These are phyloP conservation scores for Podospora conica DNA, from an alignment of 495 filamentous ascomycete species.

Conservation along the genomic window DNA sequence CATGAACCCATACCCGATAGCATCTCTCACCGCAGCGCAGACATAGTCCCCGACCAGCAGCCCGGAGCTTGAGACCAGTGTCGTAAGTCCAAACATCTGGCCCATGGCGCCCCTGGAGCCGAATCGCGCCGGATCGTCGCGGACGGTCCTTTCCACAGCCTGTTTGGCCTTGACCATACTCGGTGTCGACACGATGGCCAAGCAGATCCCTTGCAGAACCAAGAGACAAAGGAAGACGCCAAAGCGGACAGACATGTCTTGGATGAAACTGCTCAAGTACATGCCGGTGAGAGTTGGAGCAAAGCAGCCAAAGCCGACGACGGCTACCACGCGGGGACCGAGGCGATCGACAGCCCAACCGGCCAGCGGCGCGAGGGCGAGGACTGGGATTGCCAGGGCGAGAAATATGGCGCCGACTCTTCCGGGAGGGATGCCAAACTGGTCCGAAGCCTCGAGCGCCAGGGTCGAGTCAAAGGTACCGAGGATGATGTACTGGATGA, in stretches of 20 bases:
- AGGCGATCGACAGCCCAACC: conserved; percentile 11
- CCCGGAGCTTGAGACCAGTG: conserved; percentile 6
- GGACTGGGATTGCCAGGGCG: conserved; percentile 1
- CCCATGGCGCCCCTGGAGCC: conserved; percentile 7
- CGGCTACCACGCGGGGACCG: conserved; percentile 3
- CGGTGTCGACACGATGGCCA: conserved; percentile 10
- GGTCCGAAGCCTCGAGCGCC: not conserved
- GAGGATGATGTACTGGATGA: conserved; percentile 8
- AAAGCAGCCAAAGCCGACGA: conserved; percentile 1
- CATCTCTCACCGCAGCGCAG: not conserved
- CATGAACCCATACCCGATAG: conserved; percentile 4
- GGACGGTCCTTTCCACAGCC: conserved; percentile 3
- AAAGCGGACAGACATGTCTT: not conserved
- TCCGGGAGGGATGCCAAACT: conserved; percentile 1
- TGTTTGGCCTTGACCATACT: conserved; percentile 10
- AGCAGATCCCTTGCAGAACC: conserved; percentile 1
- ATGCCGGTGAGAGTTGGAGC: conserved; percentile 1
- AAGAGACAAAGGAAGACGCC: conserved; percentile 1
- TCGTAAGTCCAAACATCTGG: conserved; percentile 12
- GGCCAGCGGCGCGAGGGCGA: not conserved
- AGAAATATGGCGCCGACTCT: conserved; percentile 8
- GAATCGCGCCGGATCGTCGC: conserved; percentile 2
- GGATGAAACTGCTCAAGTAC: not conserved
- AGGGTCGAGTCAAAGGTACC: conserved; percentile 10
- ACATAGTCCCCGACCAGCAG: conserved; percentile 7